Percentiles rank a stretch among this genome's conserved stretches.
Conservation (phyloP, 768 basidiomycete species). For the Epithele typhae region DNA sequence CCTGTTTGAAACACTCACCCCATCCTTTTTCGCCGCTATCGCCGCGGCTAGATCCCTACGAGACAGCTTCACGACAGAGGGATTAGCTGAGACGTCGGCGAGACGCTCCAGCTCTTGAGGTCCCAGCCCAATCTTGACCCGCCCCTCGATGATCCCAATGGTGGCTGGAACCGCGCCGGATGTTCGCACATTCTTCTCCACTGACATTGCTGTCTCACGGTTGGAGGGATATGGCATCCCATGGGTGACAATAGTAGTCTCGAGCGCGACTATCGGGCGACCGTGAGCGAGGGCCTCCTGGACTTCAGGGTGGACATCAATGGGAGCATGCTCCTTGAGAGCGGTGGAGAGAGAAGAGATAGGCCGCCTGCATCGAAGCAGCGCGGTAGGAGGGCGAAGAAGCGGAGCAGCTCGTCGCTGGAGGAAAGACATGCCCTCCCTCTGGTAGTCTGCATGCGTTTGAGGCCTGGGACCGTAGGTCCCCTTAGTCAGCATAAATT, state of each 20-base stretch:
- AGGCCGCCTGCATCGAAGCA: constrained; percentile 2
- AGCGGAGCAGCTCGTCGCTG: constrained; percentile 13
- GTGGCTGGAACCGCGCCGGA: constrained; percentile 87
- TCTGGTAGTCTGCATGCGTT: no score
- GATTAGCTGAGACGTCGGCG: constrained; percentile 45
- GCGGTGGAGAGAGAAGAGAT: constrained; percentile 19
- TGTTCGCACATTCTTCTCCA: constrained; percentile 71
- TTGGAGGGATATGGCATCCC: constrained; percentile 85
- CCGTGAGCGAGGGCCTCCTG: constrained; percentile 65
- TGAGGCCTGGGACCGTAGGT: no score
- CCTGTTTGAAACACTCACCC: constrained; percentile 27
- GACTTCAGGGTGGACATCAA: constrained; percentile 83
- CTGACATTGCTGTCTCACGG: constrained; percentile 59
- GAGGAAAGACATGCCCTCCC: constrained; percentile 12
- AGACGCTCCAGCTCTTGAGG: constrained; percentile 61
- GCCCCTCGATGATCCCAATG: constrained; percentile 78
- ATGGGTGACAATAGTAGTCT: constrained; percentile 90
- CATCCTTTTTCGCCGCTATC: constrained; percentile 63
- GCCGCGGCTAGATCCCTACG: constrained; percentile 76
- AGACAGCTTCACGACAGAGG: constrained; percentile 58
- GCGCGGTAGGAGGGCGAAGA: constrained; percentile 3
- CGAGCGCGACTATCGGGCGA: constrained; percentile 81
- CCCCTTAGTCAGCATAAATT: no score
- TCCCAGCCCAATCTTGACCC: constrained; percentile 81
- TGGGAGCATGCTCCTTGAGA: constrained; percentile 22